Evolutionary conservation across 2,329 filamentous ascomycete genomes (phyloP), one percentile per base, ranked within the genome.

Genomic region (Calycina marina): DNA sequence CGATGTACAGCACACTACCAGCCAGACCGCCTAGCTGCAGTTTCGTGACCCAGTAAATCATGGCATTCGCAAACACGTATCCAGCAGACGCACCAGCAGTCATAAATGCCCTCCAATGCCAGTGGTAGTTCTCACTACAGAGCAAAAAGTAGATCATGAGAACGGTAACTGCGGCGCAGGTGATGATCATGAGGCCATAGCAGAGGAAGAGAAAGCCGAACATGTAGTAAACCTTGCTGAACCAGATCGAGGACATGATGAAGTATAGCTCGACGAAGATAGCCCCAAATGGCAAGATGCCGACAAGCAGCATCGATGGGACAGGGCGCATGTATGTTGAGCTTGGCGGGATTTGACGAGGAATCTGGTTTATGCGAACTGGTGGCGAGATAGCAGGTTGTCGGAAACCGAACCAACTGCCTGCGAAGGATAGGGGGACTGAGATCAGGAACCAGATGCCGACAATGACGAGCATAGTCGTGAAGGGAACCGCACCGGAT

Each of bases 221-320:
- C 90, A 98, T 98, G 69, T 98, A 98, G 67, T 98, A 98, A 44
- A 98, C 90, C 59, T 90, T 84, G 63, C 78, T 88, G 59, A 92
- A 93, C 90, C 90, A 98, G 53, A 98, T 88, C 15, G 83, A 93
- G 60, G 78, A 93, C 83, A 98, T 93, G 63, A 98, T 94, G 59
- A 96, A 96, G 67, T 93, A 96, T 2, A 98, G 74, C 61, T 98
- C 90, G 28, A 96, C 86, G 45, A 96, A 94, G 53, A 98, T 96
- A 40, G 90, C 88, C 28, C 82, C 85, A 49, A 98, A 98, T 0
- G 90, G 90, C 15, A 96, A 67, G 31, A 96, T 76, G 32, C 90
- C 90, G 14, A 92, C 88, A 14, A 96, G 69, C 11, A 94, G 68
- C 70, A 93, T 88, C 42, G 82, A 92, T 1, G 90, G 90, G 5